A percentile compares a stretch with the other conserved stretches of the same genome.
Conservation (phyloP, 768 basidiomycete genomes). For the Trametes cinnabarina region DNA sequence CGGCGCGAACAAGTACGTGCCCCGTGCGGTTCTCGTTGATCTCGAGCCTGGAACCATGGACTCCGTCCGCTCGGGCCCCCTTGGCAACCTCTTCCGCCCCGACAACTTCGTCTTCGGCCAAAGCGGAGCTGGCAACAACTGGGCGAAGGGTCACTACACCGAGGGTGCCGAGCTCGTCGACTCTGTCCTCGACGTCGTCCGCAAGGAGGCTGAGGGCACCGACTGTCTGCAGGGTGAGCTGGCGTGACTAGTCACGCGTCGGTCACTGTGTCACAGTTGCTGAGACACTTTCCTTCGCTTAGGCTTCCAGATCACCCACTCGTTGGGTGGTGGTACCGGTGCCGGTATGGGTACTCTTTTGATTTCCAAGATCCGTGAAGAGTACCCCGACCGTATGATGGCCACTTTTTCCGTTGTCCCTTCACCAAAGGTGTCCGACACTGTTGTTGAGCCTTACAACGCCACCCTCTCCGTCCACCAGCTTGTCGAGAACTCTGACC, state of each 20-base stretch:
- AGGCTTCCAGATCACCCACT: slow-evolving; percentile 99
- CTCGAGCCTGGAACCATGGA: slow-evolving; percentile 98
- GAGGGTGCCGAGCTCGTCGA: slow-evolving; percentile 99
- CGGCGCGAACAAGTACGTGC: slow-evolving; percentile 95
- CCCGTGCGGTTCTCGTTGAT: slow-evolving; percentile 95
- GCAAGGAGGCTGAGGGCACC: slow-evolving; percentile 97
- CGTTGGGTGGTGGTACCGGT: slow-evolving; percentile 98
- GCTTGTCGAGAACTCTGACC: slow-evolving; percentile 98
- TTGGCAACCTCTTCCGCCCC: slow-evolving; percentile 91
- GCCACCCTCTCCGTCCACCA: slow-evolving; percentile 98
- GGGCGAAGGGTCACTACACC: slow-evolving; percentile 99
- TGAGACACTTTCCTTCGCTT: slow-evolving; percentile 10
- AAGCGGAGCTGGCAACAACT: slow-evolving; percentile 98
- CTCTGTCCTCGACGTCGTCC: slow-evolving; percentile 95
- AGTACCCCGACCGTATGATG: slow-evolving; percentile 99
- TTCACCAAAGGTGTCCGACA: slow-evolving; percentile 96
- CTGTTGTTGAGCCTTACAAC: slow-evolving; percentile 99
- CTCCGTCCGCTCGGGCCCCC: slow-evolving; percentile 84
- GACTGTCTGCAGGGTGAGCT: slow-evolving; percentile 92
- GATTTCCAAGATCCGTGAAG: slow-evolving; percentile 98
- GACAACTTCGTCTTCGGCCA: slow-evolving; percentile 99
- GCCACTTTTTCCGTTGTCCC: slow-evolving; percentile 99
- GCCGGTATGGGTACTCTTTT: slow-evolving; percentile 99
- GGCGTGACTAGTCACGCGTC: slow-evolving; percentile 7
- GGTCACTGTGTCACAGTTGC: slow-evolving; percentile 6